These are phyloP conservation scores for Hygrophila difformis DNA, from an alignment of 257 asterid genomes.

Conservation along the genomic window DNA sequence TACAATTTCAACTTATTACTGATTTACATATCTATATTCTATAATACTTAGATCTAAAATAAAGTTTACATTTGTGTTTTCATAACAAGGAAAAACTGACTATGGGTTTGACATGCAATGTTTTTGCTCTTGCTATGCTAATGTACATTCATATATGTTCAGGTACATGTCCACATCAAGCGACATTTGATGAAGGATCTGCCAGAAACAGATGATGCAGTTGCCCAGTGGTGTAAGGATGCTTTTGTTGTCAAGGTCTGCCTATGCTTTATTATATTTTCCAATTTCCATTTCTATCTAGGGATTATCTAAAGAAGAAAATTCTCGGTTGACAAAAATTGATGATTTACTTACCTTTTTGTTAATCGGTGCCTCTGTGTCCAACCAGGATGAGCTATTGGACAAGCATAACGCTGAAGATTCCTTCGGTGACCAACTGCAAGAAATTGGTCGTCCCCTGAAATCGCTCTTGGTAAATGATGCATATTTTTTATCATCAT, in stretches of 20 bases:
- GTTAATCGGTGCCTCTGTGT: too few species aligned
- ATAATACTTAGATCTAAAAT: too few species aligned
- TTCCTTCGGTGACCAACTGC: conserved; percentile 56
- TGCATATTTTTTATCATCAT: too few species aligned
- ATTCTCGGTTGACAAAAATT: too few species aligned
- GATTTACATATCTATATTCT: too few species aligned
- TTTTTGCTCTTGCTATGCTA: too few species aligned
- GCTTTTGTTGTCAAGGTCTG: conserved; percentile 74
- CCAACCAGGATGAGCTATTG: conserved; percentile 60
- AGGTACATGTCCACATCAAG: conserved; percentile 80
- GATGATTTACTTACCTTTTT: too few species aligned
- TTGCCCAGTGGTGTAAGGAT: conserved; percentile 88
- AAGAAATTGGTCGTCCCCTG: conserved; percentile 64
- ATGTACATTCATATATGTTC: background rate
- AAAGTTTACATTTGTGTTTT: too few species aligned
- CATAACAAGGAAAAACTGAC: too few species aligned
- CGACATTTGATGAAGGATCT: conserved; percentile 55
- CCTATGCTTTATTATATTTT: conserved; percentile 1
- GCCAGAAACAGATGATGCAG: conserved; percentile 59
- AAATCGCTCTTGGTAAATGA: conserved; percentile 67
- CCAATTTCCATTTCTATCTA: background rate
- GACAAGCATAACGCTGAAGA: conserved; percentile 63
- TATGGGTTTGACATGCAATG: too few species aligned
- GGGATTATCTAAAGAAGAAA: too few species aligned
- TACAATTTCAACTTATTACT: too few species aligned